phyloP scores from a whole-genome alignment of 768 basidiomycete genomes.

The Rhizopogon rudus region DNA sequence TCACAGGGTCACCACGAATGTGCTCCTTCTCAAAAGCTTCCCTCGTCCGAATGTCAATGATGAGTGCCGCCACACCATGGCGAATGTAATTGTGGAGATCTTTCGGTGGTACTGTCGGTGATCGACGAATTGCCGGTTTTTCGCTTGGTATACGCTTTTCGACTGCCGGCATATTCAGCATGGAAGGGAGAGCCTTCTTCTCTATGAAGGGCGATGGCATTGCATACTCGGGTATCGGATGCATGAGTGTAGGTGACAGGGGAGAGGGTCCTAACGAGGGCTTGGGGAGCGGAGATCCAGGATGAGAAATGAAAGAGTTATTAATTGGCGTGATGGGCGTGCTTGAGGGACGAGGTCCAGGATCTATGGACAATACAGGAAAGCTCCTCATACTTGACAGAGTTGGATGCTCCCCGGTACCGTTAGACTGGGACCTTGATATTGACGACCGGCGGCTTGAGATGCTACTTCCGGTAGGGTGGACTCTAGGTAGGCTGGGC shows the following conservation, averaged over 20 bases:
- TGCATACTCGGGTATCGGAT: conserved; percentile 25
- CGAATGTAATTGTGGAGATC: conserved; percentile 55
- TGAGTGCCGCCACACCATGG: conserved; percentile 50
- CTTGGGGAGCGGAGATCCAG: conserved; percentile 45
- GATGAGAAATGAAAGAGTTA: conserved; percentile 56
- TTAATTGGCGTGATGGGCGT: conserved; percentile 59
- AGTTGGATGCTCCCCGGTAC: conserved; percentile 20
- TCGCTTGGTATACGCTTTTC: conserved; percentile 10
- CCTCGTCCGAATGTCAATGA: conserved; percentile 81
- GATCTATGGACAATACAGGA: conserved; percentile 40
- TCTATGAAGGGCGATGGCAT: conserved; percentile 15
- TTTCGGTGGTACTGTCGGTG: conserved; percentile 55
- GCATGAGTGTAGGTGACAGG: conserved; percentile 26
- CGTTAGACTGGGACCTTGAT: conserved; percentile 22
- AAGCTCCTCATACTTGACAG: conserved; percentile 31
- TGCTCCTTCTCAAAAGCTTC: conserved; percentile 73
- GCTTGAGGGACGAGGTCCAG: conserved; percentile 58
- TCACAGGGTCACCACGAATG: conserved; percentile 61
- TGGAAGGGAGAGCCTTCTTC: too few species aligned
- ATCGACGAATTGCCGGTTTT: conserved; percentile 50
- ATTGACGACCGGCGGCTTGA: conserved; percentile 8
- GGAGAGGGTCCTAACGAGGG: conserved; percentile 38
- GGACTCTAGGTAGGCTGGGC: conserved; percentile 37
- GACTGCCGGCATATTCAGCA: too few species aligned
- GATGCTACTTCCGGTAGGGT: conserved; percentile 29